Evolutionary conservation across 495 filamentous ascomycete genomes (phyloP).

Genomic region (Recurvomyces mirabilis): DNA sequence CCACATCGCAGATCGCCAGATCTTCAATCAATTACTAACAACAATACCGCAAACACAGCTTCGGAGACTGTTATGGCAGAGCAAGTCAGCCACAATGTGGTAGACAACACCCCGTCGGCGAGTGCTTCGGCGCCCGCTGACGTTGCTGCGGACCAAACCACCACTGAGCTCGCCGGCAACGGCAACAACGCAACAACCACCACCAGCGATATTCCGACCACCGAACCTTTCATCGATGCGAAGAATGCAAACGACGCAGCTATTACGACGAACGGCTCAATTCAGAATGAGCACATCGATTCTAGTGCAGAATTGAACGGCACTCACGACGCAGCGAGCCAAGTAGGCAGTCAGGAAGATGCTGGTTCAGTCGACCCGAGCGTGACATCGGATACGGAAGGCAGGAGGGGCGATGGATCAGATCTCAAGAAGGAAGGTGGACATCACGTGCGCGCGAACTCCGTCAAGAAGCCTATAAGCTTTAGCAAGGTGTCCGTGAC

Average conservation of each 20-base stretch:
- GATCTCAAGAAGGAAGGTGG: slow-evolving; percentile 41
- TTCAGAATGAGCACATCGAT: too few species aligned
- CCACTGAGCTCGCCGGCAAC: slow-evolving; percentile 43
- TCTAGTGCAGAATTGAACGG: too few species aligned
- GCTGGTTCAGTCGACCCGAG: slow-evolving; percentile 31
- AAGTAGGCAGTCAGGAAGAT: neutral
- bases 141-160: slow-evolving; percentile 55
- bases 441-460: slow-evolving; percentile 54
- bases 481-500: slow-evolving; percentile 96
- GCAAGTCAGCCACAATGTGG: slow-evolving; percentile 65
- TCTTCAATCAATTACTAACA: too few species aligned
- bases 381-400: slow-evolving; percentile 61
- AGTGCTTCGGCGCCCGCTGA: slow-evolving; percentile 60
- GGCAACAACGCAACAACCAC: slow-evolving; percentile 35
- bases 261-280: neutral
- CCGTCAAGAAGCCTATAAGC: slow-evolving; percentile 69
- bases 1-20: too few species aligned
- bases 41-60: slow-evolving; percentile 37
- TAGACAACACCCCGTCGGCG: slow-evolving; percentile 66
- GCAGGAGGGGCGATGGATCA: slow-evolving; percentile 31
- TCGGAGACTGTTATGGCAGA: slow-evolving; percentile 72
- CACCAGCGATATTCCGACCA: neutral
- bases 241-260: neutral
- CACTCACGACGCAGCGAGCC: neutral
- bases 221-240: too few species aligned